Conservation (phyloP, 2,329 filamentous ascomycete species). For the Alternaria consortialis region DNA sequence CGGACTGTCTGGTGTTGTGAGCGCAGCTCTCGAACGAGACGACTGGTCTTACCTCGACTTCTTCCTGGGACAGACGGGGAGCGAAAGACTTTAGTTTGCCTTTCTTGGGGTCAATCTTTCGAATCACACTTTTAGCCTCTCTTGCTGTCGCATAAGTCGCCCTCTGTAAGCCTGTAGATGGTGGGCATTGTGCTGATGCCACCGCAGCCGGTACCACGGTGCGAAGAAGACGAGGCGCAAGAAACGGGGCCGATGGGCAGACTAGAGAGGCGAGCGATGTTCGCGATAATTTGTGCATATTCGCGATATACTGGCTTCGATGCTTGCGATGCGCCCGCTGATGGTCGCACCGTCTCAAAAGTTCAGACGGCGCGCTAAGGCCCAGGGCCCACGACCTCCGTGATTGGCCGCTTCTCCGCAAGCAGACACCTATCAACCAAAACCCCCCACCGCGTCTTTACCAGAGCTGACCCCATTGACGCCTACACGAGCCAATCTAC, state of each 20-base stretch:
- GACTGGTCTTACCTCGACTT: neutral
- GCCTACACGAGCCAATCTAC: conserved; percentile 1
- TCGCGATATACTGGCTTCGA: neutral
- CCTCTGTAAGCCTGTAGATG: conserved; percentile 8
- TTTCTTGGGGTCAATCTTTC: neutral
- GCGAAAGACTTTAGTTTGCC: neutral
- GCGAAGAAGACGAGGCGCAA: conserved; percentile 44
- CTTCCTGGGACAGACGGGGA: neutral
- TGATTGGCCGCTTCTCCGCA: conserved; percentile 42
- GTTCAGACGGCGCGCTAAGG: conserved; percentile 23
- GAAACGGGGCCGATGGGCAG: conserved; percentile 49
- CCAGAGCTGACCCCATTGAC: conserved; percentile 19
- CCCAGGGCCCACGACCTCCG: conserved; percentile 21
- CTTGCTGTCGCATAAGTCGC: conserved; percentile 27
- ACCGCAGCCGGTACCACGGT: conserved; percentile 18
- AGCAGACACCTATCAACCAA: conserved; percentile 46
- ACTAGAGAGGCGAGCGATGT: conserved; percentile 41
- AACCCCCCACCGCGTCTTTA: conserved; percentile 22
- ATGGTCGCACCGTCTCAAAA: conserved; percentile 12
- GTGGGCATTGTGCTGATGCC: conserved; percentile 14
- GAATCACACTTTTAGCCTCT: conserved; percentile 7
- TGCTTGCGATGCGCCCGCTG: conserved; percentile 2
- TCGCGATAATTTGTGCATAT: conserved; percentile 36
- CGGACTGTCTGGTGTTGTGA: conserved; percentile 6
- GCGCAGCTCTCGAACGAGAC: neutral